Base-by-base conservation (phyloP, 495 filamentous ascomycete genomes). In the Aspergillus carlsbadensis region DNA sequence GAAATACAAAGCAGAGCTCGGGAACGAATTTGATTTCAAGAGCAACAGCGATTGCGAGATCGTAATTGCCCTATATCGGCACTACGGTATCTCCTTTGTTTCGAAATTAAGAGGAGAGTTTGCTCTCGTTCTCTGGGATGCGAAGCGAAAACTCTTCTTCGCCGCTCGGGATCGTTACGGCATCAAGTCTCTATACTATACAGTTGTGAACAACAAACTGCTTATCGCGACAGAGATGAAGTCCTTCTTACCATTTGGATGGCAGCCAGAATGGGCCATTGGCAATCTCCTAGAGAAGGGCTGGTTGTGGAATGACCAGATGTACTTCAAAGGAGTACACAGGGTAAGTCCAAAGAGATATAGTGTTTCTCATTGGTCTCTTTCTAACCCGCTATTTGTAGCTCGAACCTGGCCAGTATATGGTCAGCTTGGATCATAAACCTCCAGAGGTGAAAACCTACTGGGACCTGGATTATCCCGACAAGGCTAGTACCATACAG, bases 141-240 rank as follows among this genome's bases (percentile, higher is more conserved):
- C 64, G 26, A 42, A 64, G 13, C 47, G 56, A 18, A 47, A 72
- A 51, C 20, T 70, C 10, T 68, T 81, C 36, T 63, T 81, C 34
- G 72, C 74, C 6, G 74, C 73, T 8, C 64, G 78, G 34, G 79
- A 81, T 57, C 73, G 81, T 3, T 82, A 76, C 64, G 79, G 81
- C 1, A 76, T 84, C 54, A 81, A 82, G 60, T 79, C 78, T 26
- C 62, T 84, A 0, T 77, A 76, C 50, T 82, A 72, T 65, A 81
- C 76, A 0, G 51, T 71, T 10, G 45, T 62, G 0, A 61, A 70
- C 8, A 63, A 57, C n/a, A 54, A 60, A 49, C 47, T 81, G 8
- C 56, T 78, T 5, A 47, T 80, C 0, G 72, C 71, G 5, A 62
- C 76, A 0, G 77, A 82, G 46, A 70, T 69, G 50, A 82, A 82